These are phyloP conservation scores for Linum lewisii DNA, from an alignment of 345 rosid species.

Conservation along the genomic window DNA sequence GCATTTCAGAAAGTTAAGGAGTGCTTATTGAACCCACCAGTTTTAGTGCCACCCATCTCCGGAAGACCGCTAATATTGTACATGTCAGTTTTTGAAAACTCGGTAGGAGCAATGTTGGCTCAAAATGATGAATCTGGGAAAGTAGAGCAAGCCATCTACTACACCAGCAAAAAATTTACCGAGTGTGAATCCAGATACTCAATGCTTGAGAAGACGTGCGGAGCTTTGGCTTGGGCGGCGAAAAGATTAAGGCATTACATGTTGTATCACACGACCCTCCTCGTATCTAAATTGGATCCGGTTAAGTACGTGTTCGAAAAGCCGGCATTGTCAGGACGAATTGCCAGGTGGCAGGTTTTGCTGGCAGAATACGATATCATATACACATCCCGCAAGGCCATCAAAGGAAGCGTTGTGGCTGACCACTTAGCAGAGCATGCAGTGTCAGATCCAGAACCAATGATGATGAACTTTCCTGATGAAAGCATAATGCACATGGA, in stretches of 20 bases:
- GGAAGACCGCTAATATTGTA: neutral
- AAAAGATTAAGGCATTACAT: neutral
- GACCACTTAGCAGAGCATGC: too few species aligned
- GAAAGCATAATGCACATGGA: too few species aligned
- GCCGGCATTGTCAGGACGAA: too few species aligned
- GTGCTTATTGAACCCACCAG: neutral
- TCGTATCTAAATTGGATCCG: neutral
- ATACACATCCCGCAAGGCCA: too few species aligned
- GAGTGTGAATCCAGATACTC: neutral
- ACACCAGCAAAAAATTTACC: neutral
- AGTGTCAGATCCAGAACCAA: too few species aligned
- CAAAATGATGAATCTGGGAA: neutral
- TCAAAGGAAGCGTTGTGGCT: too few species aligned
- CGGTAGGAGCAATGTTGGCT: neutral
- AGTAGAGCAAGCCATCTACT: neutral
- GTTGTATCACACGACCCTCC: neutral
- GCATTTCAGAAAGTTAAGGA: neutral
- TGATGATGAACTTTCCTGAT: too few species aligned
- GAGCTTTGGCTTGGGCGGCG: neutral
- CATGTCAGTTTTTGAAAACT: neutral
- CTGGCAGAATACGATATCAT: too few species aligned
- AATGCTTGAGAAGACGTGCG: neutral
- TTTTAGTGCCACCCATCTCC: neutral
- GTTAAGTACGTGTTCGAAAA: too few species aligned
- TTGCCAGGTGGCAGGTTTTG: too few species aligned